phyloP scores from a whole-genome alignment of 176 grass and related monocot species.

The Coix lacrymajobi region DNA sequence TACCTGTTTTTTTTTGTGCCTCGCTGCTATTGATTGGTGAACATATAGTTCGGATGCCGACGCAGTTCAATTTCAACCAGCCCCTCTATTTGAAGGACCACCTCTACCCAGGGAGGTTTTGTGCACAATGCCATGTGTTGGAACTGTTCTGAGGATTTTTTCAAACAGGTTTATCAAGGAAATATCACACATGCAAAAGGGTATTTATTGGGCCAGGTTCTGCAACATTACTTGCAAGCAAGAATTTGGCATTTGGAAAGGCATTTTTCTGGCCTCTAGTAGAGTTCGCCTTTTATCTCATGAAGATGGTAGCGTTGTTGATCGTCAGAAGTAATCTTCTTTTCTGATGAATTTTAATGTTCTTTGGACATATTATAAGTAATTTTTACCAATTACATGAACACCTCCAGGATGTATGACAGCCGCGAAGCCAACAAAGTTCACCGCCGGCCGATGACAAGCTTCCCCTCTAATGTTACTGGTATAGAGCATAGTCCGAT shows the following conservation, averaged over 20 bases:
- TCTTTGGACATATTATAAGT: neutral
- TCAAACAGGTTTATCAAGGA: slow-evolving; percentile 36
- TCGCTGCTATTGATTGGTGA: slow-evolving; percentile 26
- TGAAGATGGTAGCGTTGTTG: slow-evolving; percentile 51
- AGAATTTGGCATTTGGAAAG: slow-evolving; percentile 73
- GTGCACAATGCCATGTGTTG: slow-evolving; percentile 60
- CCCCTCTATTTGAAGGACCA: slow-evolving; percentile 56
- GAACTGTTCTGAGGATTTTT: slow-evolving; percentile 69
- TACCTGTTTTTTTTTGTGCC: neutral
- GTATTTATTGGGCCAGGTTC: slow-evolving; percentile 62
- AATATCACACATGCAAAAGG: slow-evolving; percentile 42
- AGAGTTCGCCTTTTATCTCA: slow-evolving; percentile 72
- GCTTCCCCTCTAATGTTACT: slow-evolving; percentile 38
- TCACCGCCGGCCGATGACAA: slow-evolving; percentile 35
- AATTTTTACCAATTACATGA: slow-evolving; percentile 22
- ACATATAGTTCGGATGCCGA: slow-evolving; percentile 34
- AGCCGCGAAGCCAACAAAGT: slow-evolving; percentile 13
- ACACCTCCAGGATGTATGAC: slow-evolving; percentile 39
- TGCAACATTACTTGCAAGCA: slow-evolving; percentile 66
- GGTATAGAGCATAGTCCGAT: slow-evolving; percentile 25
- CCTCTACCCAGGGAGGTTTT: slow-evolving; percentile 57
- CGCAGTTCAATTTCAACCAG: neutral
- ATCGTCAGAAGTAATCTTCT: slow-evolving; percentile 68
- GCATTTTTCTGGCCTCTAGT: slow-evolving; percentile 46
- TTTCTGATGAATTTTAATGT: slow-evolving; percentile 9